Conservation (phyloP, 2,329 filamentous ascomycete genomes). For the Claviceps humidiphila region DNA sequence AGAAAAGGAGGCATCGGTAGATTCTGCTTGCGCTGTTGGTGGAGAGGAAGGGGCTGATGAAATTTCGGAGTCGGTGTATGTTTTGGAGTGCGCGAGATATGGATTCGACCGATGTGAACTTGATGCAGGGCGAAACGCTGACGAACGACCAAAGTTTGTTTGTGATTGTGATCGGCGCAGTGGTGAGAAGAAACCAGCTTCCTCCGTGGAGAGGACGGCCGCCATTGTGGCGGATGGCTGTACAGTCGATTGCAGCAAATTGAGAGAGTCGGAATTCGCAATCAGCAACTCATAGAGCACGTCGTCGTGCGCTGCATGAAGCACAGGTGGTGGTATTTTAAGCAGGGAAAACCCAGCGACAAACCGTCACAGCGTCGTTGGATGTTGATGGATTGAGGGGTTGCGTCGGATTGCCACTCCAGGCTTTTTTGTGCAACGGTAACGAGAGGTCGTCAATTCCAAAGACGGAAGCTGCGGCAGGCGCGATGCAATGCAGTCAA, state of each 20-base stretch:
- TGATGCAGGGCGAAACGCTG: constrained; percentile 31
- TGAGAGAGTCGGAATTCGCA: neutral
- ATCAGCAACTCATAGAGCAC: constrained; percentile 1
- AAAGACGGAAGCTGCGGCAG: neutral
- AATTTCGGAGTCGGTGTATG: constrained; percentile 31
- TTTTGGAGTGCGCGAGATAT: constrained; percentile 29
- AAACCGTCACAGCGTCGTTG: neutral
- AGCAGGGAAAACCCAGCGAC: neutral
- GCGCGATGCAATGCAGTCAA: constrained; percentile 1
- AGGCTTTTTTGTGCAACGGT: neutral
- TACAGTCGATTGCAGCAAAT: neutral
- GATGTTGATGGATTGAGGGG: neutral
- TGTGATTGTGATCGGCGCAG: constrained; percentile 49
- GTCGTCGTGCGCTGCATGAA: neutral
- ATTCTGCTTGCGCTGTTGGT: constrained; percentile 36
- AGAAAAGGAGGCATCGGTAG: constrained; percentile 41
- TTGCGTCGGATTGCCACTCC: neutral
- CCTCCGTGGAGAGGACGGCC: constrained; percentile 43
- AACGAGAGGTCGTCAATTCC: neutral
- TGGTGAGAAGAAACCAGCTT: constrained; percentile 42
- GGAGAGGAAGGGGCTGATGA: constrained; percentile 47
- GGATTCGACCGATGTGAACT: constrained; percentile 26
- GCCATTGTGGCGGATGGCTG: constrained; percentile 29
- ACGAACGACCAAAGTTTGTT: constrained; percentile 36
- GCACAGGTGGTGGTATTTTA: neutral